phyloP scores from a whole-genome alignment of 495 filamentous ascomycete species.

The Neurospora discreta region DNA sequence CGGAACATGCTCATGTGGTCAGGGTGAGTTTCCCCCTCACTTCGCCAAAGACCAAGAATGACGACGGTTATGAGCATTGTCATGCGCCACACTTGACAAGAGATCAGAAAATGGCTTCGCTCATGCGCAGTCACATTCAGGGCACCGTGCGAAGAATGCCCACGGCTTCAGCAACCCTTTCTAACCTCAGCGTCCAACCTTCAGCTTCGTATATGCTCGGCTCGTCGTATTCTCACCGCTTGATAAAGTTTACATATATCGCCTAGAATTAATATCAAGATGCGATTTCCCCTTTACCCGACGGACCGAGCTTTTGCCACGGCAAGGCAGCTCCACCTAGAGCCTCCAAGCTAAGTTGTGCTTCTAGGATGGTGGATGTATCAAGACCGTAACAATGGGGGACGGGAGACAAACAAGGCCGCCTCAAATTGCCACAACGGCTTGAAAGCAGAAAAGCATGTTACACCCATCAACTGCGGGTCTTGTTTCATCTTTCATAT shows the following conservation, averaged over 20 bases:
- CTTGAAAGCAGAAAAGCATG: neutral
- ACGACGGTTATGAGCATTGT: neutral
- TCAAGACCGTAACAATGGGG: neutral
- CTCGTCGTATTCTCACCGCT: neutral
- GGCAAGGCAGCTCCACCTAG: neutral
- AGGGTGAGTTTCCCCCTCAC: neutral
- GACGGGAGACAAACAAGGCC: neutral
- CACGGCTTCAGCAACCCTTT: neutral
- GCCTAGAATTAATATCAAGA: neutral
- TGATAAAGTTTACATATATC: neutral
- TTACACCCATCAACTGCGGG: neutral
- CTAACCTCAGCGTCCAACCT: neutral
- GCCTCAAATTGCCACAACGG: neutral
- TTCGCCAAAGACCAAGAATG: neutral
- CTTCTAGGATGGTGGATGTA: neutral
- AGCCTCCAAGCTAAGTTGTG: neutral
- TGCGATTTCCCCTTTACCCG: neutral
- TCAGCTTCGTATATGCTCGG: neutral
- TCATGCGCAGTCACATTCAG: neutral
- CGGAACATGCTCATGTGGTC: neutral
- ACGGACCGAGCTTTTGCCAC: neutral
- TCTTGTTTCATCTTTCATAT: neutral
- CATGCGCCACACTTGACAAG: neutral
- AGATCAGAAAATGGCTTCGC: neutral
- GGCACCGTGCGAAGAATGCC: neutral